These are phyloP conservation scores for Vachellia pachyceras DNA, from an alignment of 306 rosid genomes.

Conservation along the genomic window DNA sequence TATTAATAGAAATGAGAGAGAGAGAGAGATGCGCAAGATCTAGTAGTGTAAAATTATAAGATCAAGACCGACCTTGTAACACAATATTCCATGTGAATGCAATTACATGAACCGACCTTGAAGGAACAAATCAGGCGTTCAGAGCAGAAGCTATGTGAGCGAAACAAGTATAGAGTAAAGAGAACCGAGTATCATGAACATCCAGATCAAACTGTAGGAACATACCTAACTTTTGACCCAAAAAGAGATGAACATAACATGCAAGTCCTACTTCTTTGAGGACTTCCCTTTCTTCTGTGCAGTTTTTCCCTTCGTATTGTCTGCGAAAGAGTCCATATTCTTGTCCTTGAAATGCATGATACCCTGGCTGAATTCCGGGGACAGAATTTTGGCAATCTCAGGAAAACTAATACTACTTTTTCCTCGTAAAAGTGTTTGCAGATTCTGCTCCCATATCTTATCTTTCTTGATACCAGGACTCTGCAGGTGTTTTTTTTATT, in stretches of 20 bases:
- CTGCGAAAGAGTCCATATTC: slow-evolving; percentile 36
- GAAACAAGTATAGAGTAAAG: background rate
- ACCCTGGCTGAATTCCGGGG: slow-evolving; percentile 61
- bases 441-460: slow-evolving; percentile 65
- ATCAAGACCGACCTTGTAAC: background rate
- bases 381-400: slow-evolving; percentile 58
- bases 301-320: slow-evolving; percentile 45
- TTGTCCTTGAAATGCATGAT: slow-evolving; percentile 46
- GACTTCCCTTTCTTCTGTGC: slow-evolving; percentile 48
- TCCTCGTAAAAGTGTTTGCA: slow-evolving; percentile 58
- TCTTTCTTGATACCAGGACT: slow-evolving; percentile 73
- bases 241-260: background rate
- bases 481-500: slow-evolving; percentile 43
- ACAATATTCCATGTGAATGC: background rate
- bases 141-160: background rate
- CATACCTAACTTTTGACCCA: slow-evolving; percentile 15
- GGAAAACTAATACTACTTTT: slow-evolving; percentile 57
- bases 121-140: slow-evolving; percentile 2
- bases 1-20: background rate
- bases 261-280: slow-evolving; percentile 49
- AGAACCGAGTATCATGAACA: slow-evolving; percentile 1
- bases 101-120: background rate
- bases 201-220: slow-evolving; percentile 7
- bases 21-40: slow-evolving; percentile 9
- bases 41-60: background rate